phyloP scores from a whole-genome alignment of 2,329 filamentous ascomycete genomes.

The Monosporascus sp. region DNA sequence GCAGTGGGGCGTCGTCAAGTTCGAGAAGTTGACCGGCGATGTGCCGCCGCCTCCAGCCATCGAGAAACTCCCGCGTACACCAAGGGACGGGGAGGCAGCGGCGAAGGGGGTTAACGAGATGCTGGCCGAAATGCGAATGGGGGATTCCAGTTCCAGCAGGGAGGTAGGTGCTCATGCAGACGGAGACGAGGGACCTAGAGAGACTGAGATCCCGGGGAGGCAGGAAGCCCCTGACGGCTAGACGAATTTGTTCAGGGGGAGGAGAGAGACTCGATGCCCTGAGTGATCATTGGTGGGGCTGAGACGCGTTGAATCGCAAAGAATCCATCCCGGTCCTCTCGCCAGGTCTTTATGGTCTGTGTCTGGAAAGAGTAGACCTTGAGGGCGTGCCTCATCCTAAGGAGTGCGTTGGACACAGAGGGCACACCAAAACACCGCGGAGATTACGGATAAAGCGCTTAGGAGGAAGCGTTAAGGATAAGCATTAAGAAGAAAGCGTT shows the following conservation, averaged over 20 bases:
- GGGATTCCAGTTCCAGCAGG: background rate
- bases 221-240: no score
- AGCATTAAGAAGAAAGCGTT: no score
- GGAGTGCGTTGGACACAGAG: no score
- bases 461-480: no score
- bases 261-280: background rate
- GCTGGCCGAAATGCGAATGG: slow-evolving; percentile 12
- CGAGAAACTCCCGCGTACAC: slow-evolving; percentile 7
- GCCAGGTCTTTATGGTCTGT: no score
- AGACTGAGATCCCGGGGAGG: slow-evolving; percentile 31
- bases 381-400: no score
- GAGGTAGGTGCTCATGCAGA: background rate
- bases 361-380: no score
- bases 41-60: slow-evolving; percentile 15
- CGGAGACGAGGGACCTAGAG: background rate
- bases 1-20: slow-evolving; percentile 23
- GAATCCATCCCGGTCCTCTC: no score
- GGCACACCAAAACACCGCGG: no score
- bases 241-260: background rate
- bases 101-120: slow-evolving; percentile 9
- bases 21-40: slow-evolving; percentile 9
- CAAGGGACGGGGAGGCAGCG: background rate
- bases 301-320: no score
- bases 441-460: no score
- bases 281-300: background rate